Evolutionary conservation across 2,329 filamentous ascomycete genomes (phyloP).

Genomic region (Alternaria dauci): DNA sequence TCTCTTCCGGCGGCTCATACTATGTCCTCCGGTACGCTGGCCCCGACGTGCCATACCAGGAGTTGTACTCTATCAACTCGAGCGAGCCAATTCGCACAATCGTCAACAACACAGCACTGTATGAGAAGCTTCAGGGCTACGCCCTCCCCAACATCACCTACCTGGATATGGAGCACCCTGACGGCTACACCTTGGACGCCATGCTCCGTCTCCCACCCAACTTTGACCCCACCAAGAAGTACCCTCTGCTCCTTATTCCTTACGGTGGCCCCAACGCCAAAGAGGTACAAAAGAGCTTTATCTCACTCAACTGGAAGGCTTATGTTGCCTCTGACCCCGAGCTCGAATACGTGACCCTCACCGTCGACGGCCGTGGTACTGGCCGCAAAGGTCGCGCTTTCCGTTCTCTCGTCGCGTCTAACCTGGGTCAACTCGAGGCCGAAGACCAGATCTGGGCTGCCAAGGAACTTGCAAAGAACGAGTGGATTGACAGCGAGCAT

Average conservation of each 20-base stretch:
- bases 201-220: slow-evolving; percentile 71
- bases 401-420: slow-evolving; percentile 65
- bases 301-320: slow-evolving; percentile 64
- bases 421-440: slow-evolving; percentile 70
- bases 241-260: slow-evolving; percentile 71
- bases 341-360: slow-evolving; percentile 72
- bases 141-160: slow-evolving; percentile 71
- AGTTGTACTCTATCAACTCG: slow-evolving; percentile 67
- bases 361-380: slow-evolving; percentile 73
- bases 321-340: slow-evolving; percentile 74
- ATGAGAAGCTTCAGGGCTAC: slow-evolving; percentile 65
- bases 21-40: slow-evolving; percentile 72
- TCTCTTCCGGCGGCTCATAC: slow-evolving; percentile 69
- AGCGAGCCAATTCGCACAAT: slow-evolving; percentile 66
- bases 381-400: slow-evolving; percentile 70
- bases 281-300: slow-evolving; percentile 66
- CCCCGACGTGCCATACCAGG: slow-evolving; percentile 74
- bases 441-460: slow-evolving; percentile 74
- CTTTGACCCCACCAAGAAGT: slow-evolving; percentile 69
- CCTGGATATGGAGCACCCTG: slow-evolving; percentile 68
- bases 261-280: slow-evolving; percentile 74
- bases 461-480: slow-evolving; percentile 60
- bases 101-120: slow-evolving; percentile 66
- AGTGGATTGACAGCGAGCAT: slow-evolving; percentile 66
- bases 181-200: slow-evolving; percentile 69